Percentiles rank a stretch among this genome's conserved stretches.
These are phyloP conservation scores for Tuber melanosporum DNA, from an alignment of 495 filamentous ascomycete genomes.

Conservation along the genomic window DNA sequence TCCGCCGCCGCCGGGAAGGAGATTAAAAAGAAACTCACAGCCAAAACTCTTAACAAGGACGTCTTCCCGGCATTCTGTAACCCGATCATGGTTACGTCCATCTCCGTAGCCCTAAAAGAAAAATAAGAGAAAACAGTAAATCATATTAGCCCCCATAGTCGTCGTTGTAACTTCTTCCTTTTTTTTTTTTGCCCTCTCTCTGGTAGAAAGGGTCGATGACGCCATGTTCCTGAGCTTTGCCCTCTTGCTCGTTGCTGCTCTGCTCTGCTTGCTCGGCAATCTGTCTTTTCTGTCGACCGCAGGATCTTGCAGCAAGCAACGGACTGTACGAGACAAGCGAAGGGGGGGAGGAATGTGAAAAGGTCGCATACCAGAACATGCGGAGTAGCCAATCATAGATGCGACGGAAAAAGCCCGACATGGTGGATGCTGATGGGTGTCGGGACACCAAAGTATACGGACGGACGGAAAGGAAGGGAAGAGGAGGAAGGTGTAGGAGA, in stretches of 20 bases:
- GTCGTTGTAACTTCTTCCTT: background rate
- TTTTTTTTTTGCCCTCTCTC: background rate
- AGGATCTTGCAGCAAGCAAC: conserved; percentile 5
- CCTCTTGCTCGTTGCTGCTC: conserved; percentile 24
- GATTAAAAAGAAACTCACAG: conserved; percentile 56
- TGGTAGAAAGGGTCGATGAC: conserved; percentile 20
- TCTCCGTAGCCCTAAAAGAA: conserved; percentile 79
- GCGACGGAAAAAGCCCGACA: conserved; percentile 81
- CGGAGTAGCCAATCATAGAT: conserved; percentile 98
- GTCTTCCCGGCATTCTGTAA: conserved; percentile 98
- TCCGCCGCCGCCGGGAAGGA: background rate
- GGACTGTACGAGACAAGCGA: conserved; percentile 1
- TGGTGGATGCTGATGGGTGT: conserved; percentile 45
- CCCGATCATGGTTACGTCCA: conserved; percentile 99
- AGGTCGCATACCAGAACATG: conserved; percentile 76
- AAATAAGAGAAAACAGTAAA: background rate
- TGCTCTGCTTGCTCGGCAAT: conserved; percentile 9
- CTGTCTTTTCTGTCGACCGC: conserved; percentile 4
- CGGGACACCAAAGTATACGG: conserved; percentile 2
- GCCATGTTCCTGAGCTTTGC: conserved; percentile 25
- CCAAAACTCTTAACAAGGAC: conserved; percentile 83
- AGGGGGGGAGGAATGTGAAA: conserved; percentile 5
- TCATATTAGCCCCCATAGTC: background rate
- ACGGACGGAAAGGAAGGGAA: conserved; percentile 1
- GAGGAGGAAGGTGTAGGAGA: background rate